Conservation (phyloP, 345 rosid genomes). For the Gossypium rotundifolium region DNA sequence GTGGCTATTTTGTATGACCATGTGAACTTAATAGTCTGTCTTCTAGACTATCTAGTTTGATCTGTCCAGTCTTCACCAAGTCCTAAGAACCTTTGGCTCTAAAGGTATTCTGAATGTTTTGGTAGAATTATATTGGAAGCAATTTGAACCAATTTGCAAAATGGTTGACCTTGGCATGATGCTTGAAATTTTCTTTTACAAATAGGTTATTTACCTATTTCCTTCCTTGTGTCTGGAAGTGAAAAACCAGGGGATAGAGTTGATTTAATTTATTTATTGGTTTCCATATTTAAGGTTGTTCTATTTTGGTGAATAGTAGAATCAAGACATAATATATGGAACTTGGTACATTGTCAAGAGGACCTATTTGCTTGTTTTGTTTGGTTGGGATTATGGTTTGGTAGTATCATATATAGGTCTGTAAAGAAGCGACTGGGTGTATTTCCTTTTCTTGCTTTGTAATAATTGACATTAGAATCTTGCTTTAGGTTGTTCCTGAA, state of each 20-base stretch:
- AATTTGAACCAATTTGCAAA: neutral
- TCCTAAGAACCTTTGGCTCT: neutral
- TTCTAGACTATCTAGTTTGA: neutral
- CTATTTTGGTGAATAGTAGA: neutral
- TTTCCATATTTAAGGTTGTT: neutral
- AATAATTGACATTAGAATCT: constrained; percentile 8
- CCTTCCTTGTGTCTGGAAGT: too few relatives aligned
- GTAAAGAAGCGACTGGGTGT: neutral
- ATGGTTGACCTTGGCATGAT: neutral
- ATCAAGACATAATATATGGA: neutral
- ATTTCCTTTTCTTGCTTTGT: neutral
- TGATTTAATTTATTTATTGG: neutral
- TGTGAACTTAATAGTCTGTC: neutral
- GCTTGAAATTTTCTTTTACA: neutral
- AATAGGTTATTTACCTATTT: too few relatives aligned
- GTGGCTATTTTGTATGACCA: neutral
- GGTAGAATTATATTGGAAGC: neutral
- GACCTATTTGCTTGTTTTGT: neutral
- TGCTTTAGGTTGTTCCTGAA: constrained; percentile 78
- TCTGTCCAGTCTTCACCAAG: neutral
- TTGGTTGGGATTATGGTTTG: neutral
- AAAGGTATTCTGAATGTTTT: neutral
- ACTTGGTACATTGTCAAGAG: neutral
- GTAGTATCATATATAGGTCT: neutral
- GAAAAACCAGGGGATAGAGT: neutral